Conservation (phyloP, 2,329 filamentous ascomycete species). For the Trichoderma sp. region DNA sequence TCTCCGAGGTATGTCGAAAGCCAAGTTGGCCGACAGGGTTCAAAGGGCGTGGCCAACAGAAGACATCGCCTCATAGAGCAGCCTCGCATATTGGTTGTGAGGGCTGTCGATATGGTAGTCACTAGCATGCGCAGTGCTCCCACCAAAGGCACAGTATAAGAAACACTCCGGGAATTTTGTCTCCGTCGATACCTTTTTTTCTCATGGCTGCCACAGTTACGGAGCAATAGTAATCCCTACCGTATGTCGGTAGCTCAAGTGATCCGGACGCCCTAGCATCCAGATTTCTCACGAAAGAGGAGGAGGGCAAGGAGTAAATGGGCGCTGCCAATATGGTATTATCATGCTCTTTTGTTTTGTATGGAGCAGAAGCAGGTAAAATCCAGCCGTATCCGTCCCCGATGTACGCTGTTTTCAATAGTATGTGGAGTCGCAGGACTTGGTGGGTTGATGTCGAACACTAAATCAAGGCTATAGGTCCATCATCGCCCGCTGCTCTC, state of each 20-base stretch:
- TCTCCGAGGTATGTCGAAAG: constrained; percentile 4
- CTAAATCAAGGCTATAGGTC: neutral
- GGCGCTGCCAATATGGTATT: neutral
- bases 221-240: neutral
- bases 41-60: neutral
- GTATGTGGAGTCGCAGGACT: neutral
- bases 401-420: neutral
- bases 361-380: neutral
- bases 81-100: neutral
- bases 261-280: neutral
- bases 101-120: neutral
- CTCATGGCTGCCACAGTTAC: neutral
- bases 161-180: neutral
- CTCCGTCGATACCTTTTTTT: neutral
- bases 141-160: neutral
- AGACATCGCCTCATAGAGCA: neutral
- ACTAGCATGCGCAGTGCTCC: neutral
- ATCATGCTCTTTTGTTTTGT: neutral
- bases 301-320: too few species aligned
- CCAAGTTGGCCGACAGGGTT: neutral
- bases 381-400: neutral
- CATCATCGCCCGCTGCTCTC: neutral
- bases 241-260: neutral
- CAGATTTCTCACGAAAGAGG: too few species aligned
- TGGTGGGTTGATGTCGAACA: neutral